Conservation (phyloP, 805 yeast species). For the Saturnispora dispora region DNA sequence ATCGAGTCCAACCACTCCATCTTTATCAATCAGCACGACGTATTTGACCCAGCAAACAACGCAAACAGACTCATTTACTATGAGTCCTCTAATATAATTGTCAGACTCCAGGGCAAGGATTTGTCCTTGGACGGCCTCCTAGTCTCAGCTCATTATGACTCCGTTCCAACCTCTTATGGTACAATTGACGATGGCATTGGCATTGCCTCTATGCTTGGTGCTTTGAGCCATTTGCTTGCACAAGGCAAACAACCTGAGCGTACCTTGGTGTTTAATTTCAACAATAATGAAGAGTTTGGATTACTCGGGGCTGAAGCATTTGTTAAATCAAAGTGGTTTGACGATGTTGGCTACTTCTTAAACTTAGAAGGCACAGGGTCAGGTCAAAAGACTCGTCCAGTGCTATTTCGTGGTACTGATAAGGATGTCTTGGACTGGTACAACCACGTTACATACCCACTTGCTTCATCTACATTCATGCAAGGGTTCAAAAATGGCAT, state of each 20-base stretch:
- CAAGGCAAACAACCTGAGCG: conserved; percentile 46
- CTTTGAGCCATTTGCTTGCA: conserved; percentile 41
- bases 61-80: conserved; percentile 53
- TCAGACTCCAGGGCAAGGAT: conserved; percentile 58
- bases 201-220: conserved; percentile 67
- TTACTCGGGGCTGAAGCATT: conserved; percentile 73
- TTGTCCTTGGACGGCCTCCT: conserved; percentile 54
- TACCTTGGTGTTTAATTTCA: conserved; percentile 74
- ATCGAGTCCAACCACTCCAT: conserved; percentile 9
- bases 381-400: conserved; percentile 59
- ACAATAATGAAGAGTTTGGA: conserved; percentile 86
- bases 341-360: conserved; percentile 52
- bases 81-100: conserved; percentile 76
- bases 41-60: conserved; percentile 35
- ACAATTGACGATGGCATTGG: conserved; percentile 93
- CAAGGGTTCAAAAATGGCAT: conserved; percentile 72
- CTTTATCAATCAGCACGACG: conserved; percentile 41
- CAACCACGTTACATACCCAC: conserved; percentile 50
- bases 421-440: conserved; percentile 55
- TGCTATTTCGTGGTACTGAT: conserved; percentile 78
- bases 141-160: conserved; percentile 80
- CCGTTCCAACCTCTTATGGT: conserved; percentile 81
- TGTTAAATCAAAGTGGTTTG: conserved; percentile 63
- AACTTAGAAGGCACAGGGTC: conserved; percentile 92
- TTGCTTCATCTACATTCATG: conserved; percentile 72